Evolutionary conservation across 345 rosid genomes (phyloP), one percentile per base, ranked within the genome.

Genomic region (Jatropha curcas): DNA sequence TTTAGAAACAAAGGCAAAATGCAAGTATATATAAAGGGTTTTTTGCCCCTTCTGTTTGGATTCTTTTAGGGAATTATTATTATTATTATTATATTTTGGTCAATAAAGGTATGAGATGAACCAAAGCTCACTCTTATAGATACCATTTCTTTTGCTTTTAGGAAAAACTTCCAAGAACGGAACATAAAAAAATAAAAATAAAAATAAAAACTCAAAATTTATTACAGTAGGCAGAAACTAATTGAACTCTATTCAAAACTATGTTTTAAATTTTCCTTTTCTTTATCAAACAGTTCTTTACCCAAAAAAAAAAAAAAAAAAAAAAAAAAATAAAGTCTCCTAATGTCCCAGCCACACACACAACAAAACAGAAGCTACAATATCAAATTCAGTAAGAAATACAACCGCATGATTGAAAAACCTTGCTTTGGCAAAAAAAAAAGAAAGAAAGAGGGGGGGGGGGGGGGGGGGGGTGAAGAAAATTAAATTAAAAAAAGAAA

Each of bases 41-140:
- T 17, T 31, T 30, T 31, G 27, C 24, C 35, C 22, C 37, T 59
- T 31, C n/a, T 25, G 12, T 27, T 30, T 59, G 7, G 22, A 28
- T 55, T n/a, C 11, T 22, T 22, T 16, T 30, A 11, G 27, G 24
- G 37, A 59, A 59, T 24, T 20, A 28, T 60, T 19, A 2, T 43
- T n/a, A n/a, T n/a, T n/a, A n/a, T n/a, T n/a, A n/a, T 19, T 60
- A 30, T 58, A 17, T 37, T 60, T 60, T 60, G 35, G 43, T 60
- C 24, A 8, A 33, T 4, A 48, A 48, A 48, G 1, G n/a, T 19
- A 48, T 48, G 0, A 48, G 39, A 11, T 58, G 37, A 60, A 60
- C 65, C 65, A 60, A 60, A 60, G 8, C 39, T 17, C 41, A 17
- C 51, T 13, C 20, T 5, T 2, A 35, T n/a, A 2, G 16, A 62